Evolutionary conservation across 1,284 basidiomycete genomes (phyloP).

Genomic region (Ceratobasidium sp.): DNA sequence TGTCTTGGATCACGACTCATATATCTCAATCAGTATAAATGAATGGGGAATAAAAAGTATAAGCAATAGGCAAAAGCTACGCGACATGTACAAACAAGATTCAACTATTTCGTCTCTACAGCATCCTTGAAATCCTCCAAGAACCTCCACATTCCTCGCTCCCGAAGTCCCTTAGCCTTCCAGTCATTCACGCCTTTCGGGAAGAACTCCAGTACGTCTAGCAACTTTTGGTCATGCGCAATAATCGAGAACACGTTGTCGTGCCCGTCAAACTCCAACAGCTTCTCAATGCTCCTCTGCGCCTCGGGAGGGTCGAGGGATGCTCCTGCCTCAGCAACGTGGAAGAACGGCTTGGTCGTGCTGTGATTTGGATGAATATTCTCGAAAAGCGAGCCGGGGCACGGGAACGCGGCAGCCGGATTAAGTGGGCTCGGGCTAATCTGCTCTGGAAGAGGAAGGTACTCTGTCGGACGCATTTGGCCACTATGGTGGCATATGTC

Average conservation of each 20-base stretch:
- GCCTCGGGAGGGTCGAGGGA: neutral
- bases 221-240: neutral
- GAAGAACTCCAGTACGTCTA: constrained; percentile 17
- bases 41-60: too few species aligned
- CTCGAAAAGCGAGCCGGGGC: neutral
- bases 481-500: constrained; percentile 10
- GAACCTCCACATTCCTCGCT: constrained; percentile 3
- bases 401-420: neutral
- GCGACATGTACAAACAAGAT: too few species aligned
- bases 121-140: neutral
- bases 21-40: too few species aligned
- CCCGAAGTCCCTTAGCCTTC: neutral
- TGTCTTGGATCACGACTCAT: too few species aligned
- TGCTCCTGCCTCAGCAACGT: neutral
- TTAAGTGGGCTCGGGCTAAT: neutral
- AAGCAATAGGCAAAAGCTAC: too few species aligned
- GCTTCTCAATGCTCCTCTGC: constrained; percentile 15
- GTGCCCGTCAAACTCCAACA: neutral
- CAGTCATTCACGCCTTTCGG: constrained; percentile 7
- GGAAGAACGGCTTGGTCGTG: constrained; percentile 1
- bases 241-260: constrained; percentile 11
- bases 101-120: neutral
- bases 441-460: constrained; percentile 2
- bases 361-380: neutral
- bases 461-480: neutral